Base-by-base conservation (phyloP, 1,139 yeast genomes). In the Groenewaldozyma auringiensis region DNA sequence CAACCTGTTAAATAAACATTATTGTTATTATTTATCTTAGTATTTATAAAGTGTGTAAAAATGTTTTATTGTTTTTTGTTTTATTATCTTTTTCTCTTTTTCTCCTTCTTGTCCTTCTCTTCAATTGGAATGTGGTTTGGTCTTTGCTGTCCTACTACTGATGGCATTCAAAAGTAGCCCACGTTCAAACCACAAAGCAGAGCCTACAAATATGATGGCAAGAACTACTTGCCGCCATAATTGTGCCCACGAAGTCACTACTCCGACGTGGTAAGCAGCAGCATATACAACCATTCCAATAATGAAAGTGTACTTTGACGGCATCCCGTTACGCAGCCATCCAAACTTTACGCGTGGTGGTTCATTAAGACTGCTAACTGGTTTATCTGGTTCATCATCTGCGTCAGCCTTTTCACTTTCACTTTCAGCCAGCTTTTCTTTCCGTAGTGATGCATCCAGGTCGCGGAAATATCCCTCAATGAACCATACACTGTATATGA, bases 401-500 rank as follows among this genome's bases (percentile, higher is more conserved):
- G 37, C 22, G 18, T 44, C 32, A 25, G 37, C 21, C 37, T 17
- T 18, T 11, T 9, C 17, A 11, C 16, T 17, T 16, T 13, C 11
- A 4, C 14, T n/a, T 35, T 18, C 29, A 8, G 36, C 36, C 20
- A 9, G 6, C 18, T 33, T 9, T 17, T n/a, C 36, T 13, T 27
- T 27, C 11, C 31, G 31, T 8, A 13, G 11, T 14, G 36, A 33
- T 20, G 14, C 36, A 8, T 31, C 38, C 21, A 18, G 36, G 9
- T 18, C 8, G 1, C 16, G 18, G 37, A 53, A 63, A 48, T 60
- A 65, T 6, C 37, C 33, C 17, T 51, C 53, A 17, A 64, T 62
- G 52, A 54, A 67, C 20, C 51, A 46, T 6, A 54, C 46, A 35
- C 68, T 59, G 70, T 70, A 67, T 9, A 50, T 53, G 14, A 64